A percentile compares a stretch with the other conserved stretches of the same genome.
phyloP scores from a whole-genome alignment of 1,139 yeast genomes.

The Scheffersomyces titani region DNA sequence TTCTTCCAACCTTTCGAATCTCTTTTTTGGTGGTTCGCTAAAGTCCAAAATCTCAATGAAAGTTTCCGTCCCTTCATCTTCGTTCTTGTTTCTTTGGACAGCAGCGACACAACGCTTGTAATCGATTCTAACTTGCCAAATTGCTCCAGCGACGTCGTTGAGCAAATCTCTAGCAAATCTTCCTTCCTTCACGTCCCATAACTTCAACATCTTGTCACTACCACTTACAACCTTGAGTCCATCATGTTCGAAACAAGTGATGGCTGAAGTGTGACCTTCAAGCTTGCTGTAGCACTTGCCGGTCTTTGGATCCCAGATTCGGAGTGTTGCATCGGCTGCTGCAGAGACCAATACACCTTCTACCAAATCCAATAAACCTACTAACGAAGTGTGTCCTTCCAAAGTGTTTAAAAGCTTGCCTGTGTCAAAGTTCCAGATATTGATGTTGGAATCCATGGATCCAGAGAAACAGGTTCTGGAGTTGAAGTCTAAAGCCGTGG shows the following conservation, averaged over 20 bases:
- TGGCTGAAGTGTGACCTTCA: constrained; percentile 85
- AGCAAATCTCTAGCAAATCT: constrained; percentile 72
- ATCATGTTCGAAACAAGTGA: constrained; percentile 92
- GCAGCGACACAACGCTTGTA: constrained; percentile 88
- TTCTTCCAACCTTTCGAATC: neutral
- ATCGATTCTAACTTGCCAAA: constrained; percentile 94
- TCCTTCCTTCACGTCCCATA: constrained; percentile 85
- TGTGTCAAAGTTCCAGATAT: constrained; percentile 83
- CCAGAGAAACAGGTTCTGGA: constrained; percentile 87
- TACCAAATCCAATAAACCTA: constrained; percentile 80
- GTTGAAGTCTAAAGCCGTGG: constrained; percentile 77
- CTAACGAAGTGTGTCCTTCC: constrained; percentile 87
- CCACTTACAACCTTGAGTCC: constrained; percentile 87
- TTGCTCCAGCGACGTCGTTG: constrained; percentile 75
- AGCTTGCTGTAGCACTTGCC: constrained; percentile 71
- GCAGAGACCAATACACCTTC: constrained; percentile 87
- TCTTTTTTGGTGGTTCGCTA: constrained; percentile 42
- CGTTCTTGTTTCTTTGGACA: constrained; percentile 60
- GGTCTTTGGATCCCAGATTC: constrained; percentile 89
- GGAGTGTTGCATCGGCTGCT: constrained; percentile 89
- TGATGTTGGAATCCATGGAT: constrained; percentile 85
- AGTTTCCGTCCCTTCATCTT: constrained; percentile 56
- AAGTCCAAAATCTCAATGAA: constrained; percentile 85
- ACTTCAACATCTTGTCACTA: constrained; percentile 75
- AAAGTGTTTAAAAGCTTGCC: constrained; percentile 68